phyloP scores from a whole-genome alignment of 2,329 filamentous ascomycete species.

The Colletotrichum sp. region DNA sequence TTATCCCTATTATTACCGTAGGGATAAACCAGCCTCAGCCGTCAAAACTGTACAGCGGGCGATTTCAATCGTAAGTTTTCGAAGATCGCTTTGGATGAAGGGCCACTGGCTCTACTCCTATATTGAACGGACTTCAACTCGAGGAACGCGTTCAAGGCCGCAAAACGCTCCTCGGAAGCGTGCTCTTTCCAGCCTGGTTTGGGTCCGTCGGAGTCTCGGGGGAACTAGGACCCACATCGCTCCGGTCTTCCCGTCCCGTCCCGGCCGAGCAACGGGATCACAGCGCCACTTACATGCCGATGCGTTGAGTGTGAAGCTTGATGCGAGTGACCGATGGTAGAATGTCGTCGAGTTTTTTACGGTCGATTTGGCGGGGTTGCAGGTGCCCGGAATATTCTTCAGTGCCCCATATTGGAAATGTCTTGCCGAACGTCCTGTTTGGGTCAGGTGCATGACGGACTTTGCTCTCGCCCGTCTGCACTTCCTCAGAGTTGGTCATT shows the following conservation, averaged over 20 bases:
- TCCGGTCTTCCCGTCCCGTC: not conserved
- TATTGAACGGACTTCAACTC: not conserved
- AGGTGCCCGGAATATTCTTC: not conserved
- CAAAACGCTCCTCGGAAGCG: not conserved
- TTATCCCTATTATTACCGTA: too few relatives aligned
- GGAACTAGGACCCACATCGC: not conserved
- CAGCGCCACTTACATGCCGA: not conserved
- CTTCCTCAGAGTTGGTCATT: not conserved
- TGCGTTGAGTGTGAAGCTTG: accelerated
- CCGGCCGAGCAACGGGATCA: not conserved
- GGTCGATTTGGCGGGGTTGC: not conserved
- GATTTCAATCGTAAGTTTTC: not conserved
- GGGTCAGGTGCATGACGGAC: not conserved
- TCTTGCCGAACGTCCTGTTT: not conserved
- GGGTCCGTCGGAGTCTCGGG: not conserved
- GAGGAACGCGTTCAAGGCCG: not conserved
- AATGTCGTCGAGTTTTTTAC: accelerated
- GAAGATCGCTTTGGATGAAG: not conserved
- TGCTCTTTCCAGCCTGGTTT: not conserved
- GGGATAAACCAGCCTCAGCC: too few relatives aligned
- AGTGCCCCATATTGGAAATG: not conserved
- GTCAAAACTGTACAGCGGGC: not conserved
- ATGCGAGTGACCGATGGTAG: accelerated
- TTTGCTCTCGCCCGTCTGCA: not conserved
- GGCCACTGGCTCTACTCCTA: accelerated